Conservation (phyloP, 257 asterid species). For the Gynochthodes officinalis region DNA sequence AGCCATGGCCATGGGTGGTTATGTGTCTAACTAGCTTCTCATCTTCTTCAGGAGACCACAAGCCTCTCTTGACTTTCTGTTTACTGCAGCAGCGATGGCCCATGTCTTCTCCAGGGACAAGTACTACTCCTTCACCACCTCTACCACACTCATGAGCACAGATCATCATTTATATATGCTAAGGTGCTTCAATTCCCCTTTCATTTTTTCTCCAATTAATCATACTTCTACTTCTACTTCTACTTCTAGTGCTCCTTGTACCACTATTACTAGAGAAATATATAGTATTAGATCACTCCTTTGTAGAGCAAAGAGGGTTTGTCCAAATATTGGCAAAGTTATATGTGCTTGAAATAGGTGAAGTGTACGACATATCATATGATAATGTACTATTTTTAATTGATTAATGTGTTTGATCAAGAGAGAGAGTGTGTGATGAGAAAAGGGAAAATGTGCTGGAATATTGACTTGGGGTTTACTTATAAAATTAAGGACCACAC, state of each 20-base stretch:
- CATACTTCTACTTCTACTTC: slow-evolving; percentile 10
- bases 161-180: slow-evolving; percentile 20
- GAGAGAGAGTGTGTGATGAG: background rate
- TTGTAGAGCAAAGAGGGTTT: slow-evolving; percentile 23
- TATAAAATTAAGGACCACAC: slow-evolving; percentile 31
- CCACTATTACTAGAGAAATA: background rate
- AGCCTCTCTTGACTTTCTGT: slow-evolving; percentile 88
- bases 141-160: slow-evolving; percentile 15
- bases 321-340: slow-evolving; percentile 37
- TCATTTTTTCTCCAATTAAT: slow-evolving; percentile 22
- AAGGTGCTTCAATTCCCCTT: background rate
- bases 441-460: slow-evolving; percentile 25
- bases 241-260: background rate
- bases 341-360: slow-evolving; percentile 40
- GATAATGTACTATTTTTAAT: slow-evolving; percentile 7
- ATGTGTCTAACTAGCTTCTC: slow-evolving; percentile 72
- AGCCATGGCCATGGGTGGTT: slow-evolving; percentile 73
- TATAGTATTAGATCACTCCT: background rate
- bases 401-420: slow-evolving; percentile 6
- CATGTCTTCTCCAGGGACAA: slow-evolving; percentile 26
- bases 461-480: slow-evolving; percentile 35
- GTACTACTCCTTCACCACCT: background rate
- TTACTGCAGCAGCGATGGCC: slow-evolving; percentile 96
- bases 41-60: slow-evolving; percentile 97
- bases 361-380: slow-evolving; percentile 47